Evolutionary conservation across 1,139 yeast species (phyloP).

Genomic region (Candida mesenterica): DNA sequence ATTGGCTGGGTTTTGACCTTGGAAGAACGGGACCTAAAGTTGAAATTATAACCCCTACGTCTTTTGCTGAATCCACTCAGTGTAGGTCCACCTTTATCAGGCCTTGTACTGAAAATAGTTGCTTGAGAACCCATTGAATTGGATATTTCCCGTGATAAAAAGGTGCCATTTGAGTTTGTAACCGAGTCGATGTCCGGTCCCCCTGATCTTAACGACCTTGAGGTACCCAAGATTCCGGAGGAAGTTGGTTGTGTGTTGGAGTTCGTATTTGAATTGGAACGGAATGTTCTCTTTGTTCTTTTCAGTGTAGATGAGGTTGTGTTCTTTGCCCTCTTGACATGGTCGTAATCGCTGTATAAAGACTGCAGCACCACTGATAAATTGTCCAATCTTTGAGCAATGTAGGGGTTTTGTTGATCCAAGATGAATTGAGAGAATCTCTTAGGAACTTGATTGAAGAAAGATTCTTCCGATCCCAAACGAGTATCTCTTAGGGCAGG

Average conservation of each 20-base stretch:
- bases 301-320: constrained; percentile 2
- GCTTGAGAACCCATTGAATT: constrained; percentile 47
- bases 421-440: constrained; percentile 43
- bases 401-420: constrained; percentile 35
- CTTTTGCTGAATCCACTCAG: constrained; percentile 1
- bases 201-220: background rate
- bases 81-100: constrained; percentile 6
- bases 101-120: constrained; percentile 45
- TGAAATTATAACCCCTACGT: constrained; percentile 4
- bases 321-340: constrained; percentile 5
- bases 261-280: constrained; percentile 3
- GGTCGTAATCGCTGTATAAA: constrained; percentile 20
- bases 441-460: constrained; percentile 38
- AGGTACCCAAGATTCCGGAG: background rate
- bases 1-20: constrained; percentile 15
- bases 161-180: background rate
- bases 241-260: constrained; percentile 4
- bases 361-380: constrained; percentile 27
- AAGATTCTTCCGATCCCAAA: constrained; percentile 7
- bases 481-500: background rate
- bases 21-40: constrained; percentile 11
- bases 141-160: constrained; percentile 27
- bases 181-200: constrained; percentile 2
- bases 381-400: constrained; percentile 25
- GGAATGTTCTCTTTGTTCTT: constrained; percentile 6